Conservation (phyloP, 2,329 filamentous ascomycete species). For the Cladophialophora yegresii region DNA sequence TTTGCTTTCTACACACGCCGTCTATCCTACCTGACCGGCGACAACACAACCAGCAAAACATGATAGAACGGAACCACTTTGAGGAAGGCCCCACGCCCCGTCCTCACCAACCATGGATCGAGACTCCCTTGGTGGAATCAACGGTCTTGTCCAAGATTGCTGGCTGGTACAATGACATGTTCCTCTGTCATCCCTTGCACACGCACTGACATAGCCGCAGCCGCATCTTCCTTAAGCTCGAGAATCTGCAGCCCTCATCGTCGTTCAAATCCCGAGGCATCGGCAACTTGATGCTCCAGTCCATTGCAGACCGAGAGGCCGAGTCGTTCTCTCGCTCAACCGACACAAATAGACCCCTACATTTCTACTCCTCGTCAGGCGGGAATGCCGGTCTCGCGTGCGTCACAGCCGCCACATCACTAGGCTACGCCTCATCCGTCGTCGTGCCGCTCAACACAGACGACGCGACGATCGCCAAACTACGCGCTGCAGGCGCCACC, state of each 20-base stretch:
- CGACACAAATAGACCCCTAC: conserved; percentile 51
- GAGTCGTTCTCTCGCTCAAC: conserved; percentile 49
- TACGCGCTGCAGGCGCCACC: conserved; percentile 65
- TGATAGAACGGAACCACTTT: conserved; percentile 14
- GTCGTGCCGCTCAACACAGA: conserved; percentile 70
- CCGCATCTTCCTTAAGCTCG: conserved; percentile 81
- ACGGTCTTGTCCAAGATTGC: conserved; percentile 42
- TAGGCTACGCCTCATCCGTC: conserved; percentile 70
- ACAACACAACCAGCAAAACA: neutral
- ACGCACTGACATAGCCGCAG: conserved; percentile 39
- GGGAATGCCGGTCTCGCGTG: conserved; percentile 85
- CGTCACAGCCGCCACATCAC: conserved; percentile 67
- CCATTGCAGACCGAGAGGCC: conserved; percentile 65
- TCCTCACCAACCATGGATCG: conserved; percentile 42
- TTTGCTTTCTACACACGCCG: neutral
- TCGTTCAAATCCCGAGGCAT: conserved; percentile 72
- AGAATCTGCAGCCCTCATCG: conserved; percentile 79
- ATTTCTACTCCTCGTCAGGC: conserved; percentile 79
- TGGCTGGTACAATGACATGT: conserved; percentile 42
- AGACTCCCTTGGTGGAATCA: conserved; percentile 46
- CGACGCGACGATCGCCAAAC: conserved; percentile 69
- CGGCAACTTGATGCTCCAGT: conserved; percentile 53
- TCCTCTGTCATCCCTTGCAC: neutral
- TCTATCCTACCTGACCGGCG: neutral
- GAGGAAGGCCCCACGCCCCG: conserved; percentile 7